These are phyloP conservation scores for Colletotrichum sidae DNA, from an alignment of 2,329 filamentous ascomycete species.

Conservation along the genomic window DNA sequence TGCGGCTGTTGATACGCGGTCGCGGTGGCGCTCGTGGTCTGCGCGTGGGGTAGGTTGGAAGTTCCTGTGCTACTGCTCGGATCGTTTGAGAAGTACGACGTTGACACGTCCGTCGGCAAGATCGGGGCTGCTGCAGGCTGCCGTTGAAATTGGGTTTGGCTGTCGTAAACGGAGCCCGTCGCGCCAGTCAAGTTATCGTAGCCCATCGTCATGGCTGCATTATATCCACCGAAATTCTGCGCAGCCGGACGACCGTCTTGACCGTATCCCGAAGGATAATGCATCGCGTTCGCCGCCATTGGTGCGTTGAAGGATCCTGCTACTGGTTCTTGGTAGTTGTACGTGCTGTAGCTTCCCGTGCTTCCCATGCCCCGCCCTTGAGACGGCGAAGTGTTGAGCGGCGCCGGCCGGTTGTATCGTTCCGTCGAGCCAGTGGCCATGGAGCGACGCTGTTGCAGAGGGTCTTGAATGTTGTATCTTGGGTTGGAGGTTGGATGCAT, in stretches of 20 bases:
- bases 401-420: conserved; percentile 60
- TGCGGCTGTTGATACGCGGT: conserved; percentile 75
- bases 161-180: conserved; percentile 75
- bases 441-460: conserved; percentile 57
- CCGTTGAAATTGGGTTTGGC: conserved; percentile 80
- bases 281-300: conserved; percentile 66
- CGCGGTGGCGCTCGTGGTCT: conserved; percentile 59
- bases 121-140: conserved; percentile 84
- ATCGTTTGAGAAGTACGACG: conserved; percentile 81
- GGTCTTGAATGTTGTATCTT: conserved; percentile 64
- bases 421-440: conserved; percentile 49
- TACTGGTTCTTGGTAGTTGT: conserved; percentile 66
- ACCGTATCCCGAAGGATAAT: conserved; percentile 75
- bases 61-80: conserved; percentile 71
- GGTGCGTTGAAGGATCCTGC: conserved; percentile 65
- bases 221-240: conserved; percentile 69
- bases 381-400: conserved; percentile 62
- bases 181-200: conserved; percentile 58
- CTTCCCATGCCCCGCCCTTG: conserved; percentile 64
- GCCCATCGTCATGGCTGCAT: conserved; percentile 73
- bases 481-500: conserved; percentile 70
- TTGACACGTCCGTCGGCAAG: conserved; percentile 72
- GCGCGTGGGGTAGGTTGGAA: conserved; percentile 62
- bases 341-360: conserved; percentile 65
- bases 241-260: conserved; percentile 69